Conservation (phyloP, 768 basidiomycete genomes). For the Pholiota conissans region DNA sequence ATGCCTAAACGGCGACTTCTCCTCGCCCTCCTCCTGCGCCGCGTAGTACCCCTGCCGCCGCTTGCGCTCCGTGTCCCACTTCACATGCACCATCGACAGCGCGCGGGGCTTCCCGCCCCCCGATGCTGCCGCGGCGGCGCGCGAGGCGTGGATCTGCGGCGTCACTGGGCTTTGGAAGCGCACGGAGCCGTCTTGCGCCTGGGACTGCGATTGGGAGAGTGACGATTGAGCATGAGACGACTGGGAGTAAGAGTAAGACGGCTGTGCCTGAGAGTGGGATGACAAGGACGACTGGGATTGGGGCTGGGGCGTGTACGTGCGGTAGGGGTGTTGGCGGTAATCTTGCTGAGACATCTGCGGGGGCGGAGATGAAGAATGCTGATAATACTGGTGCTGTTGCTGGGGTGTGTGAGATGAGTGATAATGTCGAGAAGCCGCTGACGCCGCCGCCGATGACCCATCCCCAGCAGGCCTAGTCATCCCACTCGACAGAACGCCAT, state of each 20-base stretch:
- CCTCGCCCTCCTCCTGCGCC: slow-evolving; percentile 24
- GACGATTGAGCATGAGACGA: no score
- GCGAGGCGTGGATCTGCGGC: not conserved
- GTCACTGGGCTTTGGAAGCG: slow-evolving; percentile 1
- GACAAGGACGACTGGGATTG: no score
- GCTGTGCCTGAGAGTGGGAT: no score
- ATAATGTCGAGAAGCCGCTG: not conserved
- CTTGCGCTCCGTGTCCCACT: slow-evolving; percentile 33
- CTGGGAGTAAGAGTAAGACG: no score
- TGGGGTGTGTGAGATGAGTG: not conserved
- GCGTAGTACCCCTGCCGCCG: slow-evolving; percentile 32
- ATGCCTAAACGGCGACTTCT: slow-evolving; percentile 32
- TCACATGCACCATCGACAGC: slow-evolving; percentile 20
- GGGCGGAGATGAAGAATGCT: no score
- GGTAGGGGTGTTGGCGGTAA: not conserved
- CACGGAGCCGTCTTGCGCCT: not conserved
- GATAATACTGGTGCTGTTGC: not conserved
- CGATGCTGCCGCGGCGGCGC: not conserved
- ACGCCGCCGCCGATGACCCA: not conserved
- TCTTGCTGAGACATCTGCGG: not conserved
- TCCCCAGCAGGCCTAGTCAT: not conserved
- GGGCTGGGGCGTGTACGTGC: no score
- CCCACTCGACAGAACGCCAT: not conserved
- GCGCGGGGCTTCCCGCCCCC: slow-evolving; percentile 2
- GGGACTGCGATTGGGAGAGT: no score